Percentiles rank a stretch among this genome's conserved stretches.
These are phyloP conservation scores for Oryza coarctata DNA, from an alignment of 176 grass and related monocot genomes.

Conservation along the genomic window DNA sequence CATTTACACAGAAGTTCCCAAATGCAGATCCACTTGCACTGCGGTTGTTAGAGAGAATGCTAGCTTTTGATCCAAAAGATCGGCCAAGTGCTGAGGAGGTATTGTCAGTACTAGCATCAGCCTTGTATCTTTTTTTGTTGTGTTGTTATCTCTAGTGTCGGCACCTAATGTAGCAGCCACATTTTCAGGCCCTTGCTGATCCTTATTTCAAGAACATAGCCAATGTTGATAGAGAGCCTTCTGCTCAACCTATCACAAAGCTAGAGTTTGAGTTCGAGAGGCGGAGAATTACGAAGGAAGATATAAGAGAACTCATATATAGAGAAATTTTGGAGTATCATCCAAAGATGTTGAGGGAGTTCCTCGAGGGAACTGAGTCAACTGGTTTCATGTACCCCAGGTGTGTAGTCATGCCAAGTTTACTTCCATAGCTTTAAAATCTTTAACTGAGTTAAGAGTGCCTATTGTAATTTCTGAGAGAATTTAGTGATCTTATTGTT, in stretches of 20 bases:
- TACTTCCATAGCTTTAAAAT: background rate
- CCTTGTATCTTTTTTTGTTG: background rate
- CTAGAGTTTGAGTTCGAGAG: conserved; percentile 97
- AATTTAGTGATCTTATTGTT: conserved; percentile 21
- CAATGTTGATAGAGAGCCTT: conserved; percentile 87
- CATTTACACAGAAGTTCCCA: conserved; percentile 81
- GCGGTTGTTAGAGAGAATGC: conserved; percentile 72
- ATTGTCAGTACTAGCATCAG: background rate
- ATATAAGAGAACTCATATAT: conserved; percentile 93
- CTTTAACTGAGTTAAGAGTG: background rate
- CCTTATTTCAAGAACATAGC: conserved; percentile 95
- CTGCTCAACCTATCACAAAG: conserved; percentile 78
- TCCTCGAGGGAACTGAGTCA: conserved; percentile 69
- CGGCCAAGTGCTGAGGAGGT: conserved; percentile 92
- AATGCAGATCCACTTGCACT: conserved; percentile 74
- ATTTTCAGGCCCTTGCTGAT: conserved; percentile 84
- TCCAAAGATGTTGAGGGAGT: conserved; percentile 90
- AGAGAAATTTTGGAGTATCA: conserved; percentile 97
- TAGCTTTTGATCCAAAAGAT: conserved; percentile 97
- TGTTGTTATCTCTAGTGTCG: conserved; percentile 18
- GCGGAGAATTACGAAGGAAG: conserved; percentile 86
- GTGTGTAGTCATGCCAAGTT: conserved; percentile 36
- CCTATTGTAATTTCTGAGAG: background rate
- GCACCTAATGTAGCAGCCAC: conserved; percentile 31
- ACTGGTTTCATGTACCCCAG: conserved; percentile 97